phyloP scores from a whole-genome alignment of 1,284 basidiomycete genomes.

The Rhodofomes roseus region DNA sequence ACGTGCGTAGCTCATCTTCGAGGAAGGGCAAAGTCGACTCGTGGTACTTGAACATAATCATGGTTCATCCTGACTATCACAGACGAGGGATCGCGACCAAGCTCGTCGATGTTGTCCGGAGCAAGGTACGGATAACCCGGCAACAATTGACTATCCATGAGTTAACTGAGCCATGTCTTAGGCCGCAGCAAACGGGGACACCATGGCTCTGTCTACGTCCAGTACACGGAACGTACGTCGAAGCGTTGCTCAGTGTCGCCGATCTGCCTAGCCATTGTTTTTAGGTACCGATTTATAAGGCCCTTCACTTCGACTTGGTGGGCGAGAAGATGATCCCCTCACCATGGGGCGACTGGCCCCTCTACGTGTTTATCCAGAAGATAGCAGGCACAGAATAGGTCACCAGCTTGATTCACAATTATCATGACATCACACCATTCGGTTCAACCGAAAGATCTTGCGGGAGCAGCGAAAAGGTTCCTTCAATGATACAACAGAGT shows the following conservation, averaged over 20 bases:
- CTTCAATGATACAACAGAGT: too few species aligned
- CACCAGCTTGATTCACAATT: too few species aligned
- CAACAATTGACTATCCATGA: too few species aligned
- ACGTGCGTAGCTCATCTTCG: not conserved
- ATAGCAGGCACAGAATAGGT: not conserved
- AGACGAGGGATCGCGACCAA: not conserved
- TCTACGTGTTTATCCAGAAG: not conserved
- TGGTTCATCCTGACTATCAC: not conserved
- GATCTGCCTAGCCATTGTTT: not conserved
- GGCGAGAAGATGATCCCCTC: not conserved
- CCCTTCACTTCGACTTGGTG: not conserved
- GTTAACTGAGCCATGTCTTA: not conserved
- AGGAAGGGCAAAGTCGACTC: not conserved
- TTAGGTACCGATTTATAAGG: not conserved
- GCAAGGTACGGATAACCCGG: not conserved
- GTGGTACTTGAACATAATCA: not conserved
- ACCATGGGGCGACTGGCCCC: not conserved
- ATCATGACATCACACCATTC: too few species aligned
- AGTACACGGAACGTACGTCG: not conserved
- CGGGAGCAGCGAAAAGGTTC: too few species aligned
- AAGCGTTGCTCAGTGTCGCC: too few species aligned
- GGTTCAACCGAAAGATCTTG: too few species aligned
- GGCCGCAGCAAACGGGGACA: not conserved
- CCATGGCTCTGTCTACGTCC: not conserved
- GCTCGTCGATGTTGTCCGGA: not conserved